A percentile compares a stretch with the other conserved stretches of the same genome.
phyloP scores from a whole-genome alignment of 257 asterid genomes.

The Solanum chilense region DNA sequence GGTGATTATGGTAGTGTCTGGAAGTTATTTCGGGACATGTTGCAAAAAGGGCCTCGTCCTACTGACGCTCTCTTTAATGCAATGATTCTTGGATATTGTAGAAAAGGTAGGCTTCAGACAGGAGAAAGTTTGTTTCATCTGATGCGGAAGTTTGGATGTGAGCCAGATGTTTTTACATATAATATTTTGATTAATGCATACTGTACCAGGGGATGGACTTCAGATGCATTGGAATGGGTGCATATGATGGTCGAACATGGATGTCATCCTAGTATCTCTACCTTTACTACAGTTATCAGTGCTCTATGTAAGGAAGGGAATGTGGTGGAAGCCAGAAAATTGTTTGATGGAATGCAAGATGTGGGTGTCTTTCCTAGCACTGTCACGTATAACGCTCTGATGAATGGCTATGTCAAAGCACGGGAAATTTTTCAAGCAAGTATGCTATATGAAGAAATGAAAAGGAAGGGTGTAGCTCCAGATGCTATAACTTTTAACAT shows the following conservation, averaged over 20 bases:
- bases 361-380: slow-evolving; percentile 51
- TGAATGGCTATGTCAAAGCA: slow-evolving; percentile 86
- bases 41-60: slow-evolving; percentile 61
- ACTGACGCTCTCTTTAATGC: slow-evolving; percentile 39
- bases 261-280: slow-evolving; percentile 49
- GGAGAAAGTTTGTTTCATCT: slow-evolving; percentile 69
- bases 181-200: slow-evolving; percentile 76
- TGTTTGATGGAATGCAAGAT: slow-evolving; percentile 51
- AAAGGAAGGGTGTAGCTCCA: slow-evolving; percentile 48
- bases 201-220: slow-evolving; percentile 64
- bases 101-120: slow-evolving; percentile 36
- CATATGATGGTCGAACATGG: slow-evolving; percentile 60
- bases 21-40: slow-evolving; percentile 65
- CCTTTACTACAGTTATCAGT: slow-evolving; percentile 49
- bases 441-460: slow-evolving; percentile 68
- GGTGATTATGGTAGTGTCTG: slow-evolving; percentile 73
- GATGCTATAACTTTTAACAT: slow-evolving; percentile 75
- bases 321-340: slow-evolving; percentile 52
- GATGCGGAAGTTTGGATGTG: slow-evolving; percentile 66
- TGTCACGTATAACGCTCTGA: slow-evolving; percentile 45
- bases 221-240: slow-evolving; percentile 48
- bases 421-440: slow-evolving; percentile 53
- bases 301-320: slow-evolving; percentile 86
- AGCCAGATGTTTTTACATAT: slow-evolving; percentile 53
- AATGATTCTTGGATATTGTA: slow-evolving; percentile 79